Evolutionary conservation across 352 stramenopile species (phyloP), one percentile per base, ranked within the genome.

Genomic region (Globisporangium viniferum): DNA sequence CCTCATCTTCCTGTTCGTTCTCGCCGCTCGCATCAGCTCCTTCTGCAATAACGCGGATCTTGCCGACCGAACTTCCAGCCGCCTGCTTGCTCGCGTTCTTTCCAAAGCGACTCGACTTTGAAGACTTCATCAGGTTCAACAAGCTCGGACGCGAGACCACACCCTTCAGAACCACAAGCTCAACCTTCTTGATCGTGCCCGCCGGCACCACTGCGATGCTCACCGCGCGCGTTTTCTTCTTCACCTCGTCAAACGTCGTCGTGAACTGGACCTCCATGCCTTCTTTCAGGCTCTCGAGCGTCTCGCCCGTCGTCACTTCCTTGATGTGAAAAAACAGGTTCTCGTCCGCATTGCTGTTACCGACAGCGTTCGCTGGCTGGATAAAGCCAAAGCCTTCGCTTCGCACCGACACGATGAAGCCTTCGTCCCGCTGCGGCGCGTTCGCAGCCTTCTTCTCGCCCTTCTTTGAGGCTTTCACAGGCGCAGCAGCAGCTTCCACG

Each of bases 271-370:
- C 86, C 57, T 94, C 86, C 60, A 88, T 86, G 49, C 84, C 86
- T 65, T 87, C 82, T 54, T 89, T 88, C 46, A 94, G 59, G 27
- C 89, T 80, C 18, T 72, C 72, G 12, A 84, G 72, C 10, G 75
- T 83, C 66, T 89, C 75, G 33, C 76, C 77, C 0, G 74, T 81
- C 22, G 75, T 77, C 31, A 94, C 74, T 20, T 92, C 86, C 41
- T 90, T 92, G 33, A 94, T 74, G 69, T 92, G 86, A 73, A 94
- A 94, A 68, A 90, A 94, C 41, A 94, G 36, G 62, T 89, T 91
- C 65, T 91, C 82, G 29, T 78, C 77, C 2, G 44, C 61, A 35
- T 20, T 44, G n/a, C 29, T 56, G 22, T 14, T 29, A 24, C 20
- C 33, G 12, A 31, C 31, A 2, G 65, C 77, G 39, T 80, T 70